phyloP scores from a whole-genome alignment of 495 filamentous ascomycete genomes.

The Xylaria cubensis region DNA sequence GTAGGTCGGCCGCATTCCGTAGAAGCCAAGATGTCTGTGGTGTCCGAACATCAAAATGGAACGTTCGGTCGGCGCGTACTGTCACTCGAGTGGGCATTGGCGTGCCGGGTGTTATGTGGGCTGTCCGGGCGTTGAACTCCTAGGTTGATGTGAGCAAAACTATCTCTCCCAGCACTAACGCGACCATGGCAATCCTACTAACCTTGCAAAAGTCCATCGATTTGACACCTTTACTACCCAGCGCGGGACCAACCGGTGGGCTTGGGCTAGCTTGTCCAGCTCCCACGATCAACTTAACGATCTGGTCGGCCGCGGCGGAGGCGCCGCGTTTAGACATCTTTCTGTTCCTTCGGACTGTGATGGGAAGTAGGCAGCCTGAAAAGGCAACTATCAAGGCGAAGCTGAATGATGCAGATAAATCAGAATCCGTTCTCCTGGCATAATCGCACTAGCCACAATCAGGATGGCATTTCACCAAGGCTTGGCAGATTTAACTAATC shows the following conservation, averaged over 20 bases:
- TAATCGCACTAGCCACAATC: conserved; percentile 19
- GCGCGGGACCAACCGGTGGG: conserved; percentile 95
- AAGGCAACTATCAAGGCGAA: not conserved
- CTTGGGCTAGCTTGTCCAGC: conserved; percentile 95
- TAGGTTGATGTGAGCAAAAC: conserved; percentile 43
- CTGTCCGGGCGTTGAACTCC: conserved; percentile 98
- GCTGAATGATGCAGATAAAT: not conserved
- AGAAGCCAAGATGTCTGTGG: conserved; percentile 90
- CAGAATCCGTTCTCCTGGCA: not conserved
- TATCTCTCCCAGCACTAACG: not conserved
- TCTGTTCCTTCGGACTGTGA: conserved; percentile 26
- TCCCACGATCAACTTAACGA: conserved; percentile 97
- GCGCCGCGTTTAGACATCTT: conserved; percentile 80
- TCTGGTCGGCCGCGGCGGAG: conserved; percentile 67
- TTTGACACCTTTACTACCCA: conserved; percentile 98
- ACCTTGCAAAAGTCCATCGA: conserved; percentile 99
- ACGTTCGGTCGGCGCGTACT: conserved; percentile 90
- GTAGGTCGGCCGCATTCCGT: conserved; percentile 79
- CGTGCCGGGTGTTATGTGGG: conserved; percentile 80
- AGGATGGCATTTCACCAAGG: not conserved
- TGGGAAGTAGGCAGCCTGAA: not conserved
- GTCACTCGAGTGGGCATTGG: conserved; percentile 91
- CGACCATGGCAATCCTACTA: conserved; percentile 30
- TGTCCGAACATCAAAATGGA: conserved; percentile 91
- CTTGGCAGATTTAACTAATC: conserved; percentile 11